Evolutionary conservation across 2,329 filamentous ascomycete species (phyloP).

Genomic region (Fusarium pininemorale): DNA sequence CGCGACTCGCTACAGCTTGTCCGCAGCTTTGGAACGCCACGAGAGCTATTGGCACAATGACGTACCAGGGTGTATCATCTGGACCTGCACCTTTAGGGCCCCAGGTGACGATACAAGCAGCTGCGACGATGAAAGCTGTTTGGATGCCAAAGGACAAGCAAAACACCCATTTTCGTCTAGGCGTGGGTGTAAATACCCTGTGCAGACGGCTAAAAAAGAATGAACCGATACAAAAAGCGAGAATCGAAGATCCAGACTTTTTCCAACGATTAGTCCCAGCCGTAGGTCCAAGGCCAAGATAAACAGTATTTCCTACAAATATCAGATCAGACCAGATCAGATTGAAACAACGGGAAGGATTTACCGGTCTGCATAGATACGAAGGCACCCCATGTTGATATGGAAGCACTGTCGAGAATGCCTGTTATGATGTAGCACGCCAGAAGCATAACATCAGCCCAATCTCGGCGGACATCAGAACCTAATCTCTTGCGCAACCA

Average conservation of each 20-base stretch:
- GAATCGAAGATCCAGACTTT: slow-evolving; percentile 69
- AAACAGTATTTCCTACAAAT: slow-evolving; percentile 76
- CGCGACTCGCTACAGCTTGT: slow-evolving; percentile 78
- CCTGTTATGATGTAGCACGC: slow-evolving; percentile 81
- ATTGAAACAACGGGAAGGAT: not conserved
- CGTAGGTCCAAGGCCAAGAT: slow-evolving; percentile 76
- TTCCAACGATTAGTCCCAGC: slow-evolving; percentile 59
- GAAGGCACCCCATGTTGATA: slow-evolving; percentile 81
- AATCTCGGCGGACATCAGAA: slow-evolving; percentile 54
- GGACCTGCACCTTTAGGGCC: slow-evolving; percentile 51
- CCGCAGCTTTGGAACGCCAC: slow-evolving; percentile 82
- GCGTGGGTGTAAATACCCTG: slow-evolving; percentile 57
- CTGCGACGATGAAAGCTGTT: slow-evolving; percentile 57
- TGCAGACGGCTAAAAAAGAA: slow-evolving; percentile 77
- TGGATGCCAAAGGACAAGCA: slow-evolving; percentile 66
- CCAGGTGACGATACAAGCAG: slow-evolving; percentile 63
- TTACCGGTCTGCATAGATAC: slow-evolving; percentile 84
- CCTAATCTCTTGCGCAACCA: slow-evolving; percentile 32
- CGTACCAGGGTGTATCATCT: slow-evolving; percentile 64
- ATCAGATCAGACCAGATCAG: not conserved
- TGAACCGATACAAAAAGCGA: slow-evolving; percentile 76
- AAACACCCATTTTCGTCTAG: slow-evolving; percentile 72
- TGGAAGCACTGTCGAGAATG: slow-evolving; percentile 78
- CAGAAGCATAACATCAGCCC: slow-evolving; percentile 75
- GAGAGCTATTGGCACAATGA: slow-evolving; percentile 72